Evolutionary conservation across 805 yeast genomes (phyloP).

Genomic region (Spencermartinsiella europaea): DNA sequence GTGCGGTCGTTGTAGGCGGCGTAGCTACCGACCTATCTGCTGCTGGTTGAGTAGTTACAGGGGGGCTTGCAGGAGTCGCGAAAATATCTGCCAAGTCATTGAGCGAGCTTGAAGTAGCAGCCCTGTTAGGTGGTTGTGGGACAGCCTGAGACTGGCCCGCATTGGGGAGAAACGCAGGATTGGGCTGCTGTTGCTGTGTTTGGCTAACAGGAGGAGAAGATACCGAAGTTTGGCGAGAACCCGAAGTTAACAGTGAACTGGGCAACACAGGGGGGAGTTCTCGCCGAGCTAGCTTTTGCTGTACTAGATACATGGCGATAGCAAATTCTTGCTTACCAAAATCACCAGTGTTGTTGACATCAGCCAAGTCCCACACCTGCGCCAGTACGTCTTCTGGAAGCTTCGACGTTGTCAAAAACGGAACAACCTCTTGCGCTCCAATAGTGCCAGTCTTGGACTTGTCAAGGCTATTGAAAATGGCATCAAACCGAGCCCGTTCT

Average conservation of each 20-base stretch:
- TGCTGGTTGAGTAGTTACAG: slow-evolving; percentile 30
- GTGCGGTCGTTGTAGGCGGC: slow-evolving; percentile 25
- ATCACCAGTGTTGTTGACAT: slow-evolving; percentile 77
- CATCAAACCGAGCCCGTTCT: slow-evolving; percentile 72
- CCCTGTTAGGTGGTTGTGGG: slow-evolving; percentile 16
- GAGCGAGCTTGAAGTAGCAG: slow-evolving; percentile 22
- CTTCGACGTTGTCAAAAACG: slow-evolving; percentile 82
- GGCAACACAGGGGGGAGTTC: slow-evolving; percentile 79
- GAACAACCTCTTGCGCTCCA: slow-evolving; percentile 77
- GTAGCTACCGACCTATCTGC: slow-evolving; percentile 17
- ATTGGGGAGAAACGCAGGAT: slow-evolving; percentile 5
- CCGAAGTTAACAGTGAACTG: slow-evolving; percentile 43
- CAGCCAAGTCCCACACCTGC: slow-evolving; percentile 90
- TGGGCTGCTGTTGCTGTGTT: slow-evolving; percentile 13
- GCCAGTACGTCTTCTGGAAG: slow-evolving; percentile 69
- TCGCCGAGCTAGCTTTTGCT: slow-evolving; percentile 72
- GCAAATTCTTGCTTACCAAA: slow-evolving; percentile 81
- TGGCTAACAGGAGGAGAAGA: slow-evolving; percentile 12
- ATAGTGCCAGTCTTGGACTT: slow-evolving; percentile 55
- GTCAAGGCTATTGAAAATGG: slow-evolving; percentile 75
- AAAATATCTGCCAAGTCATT: slow-evolving; percentile 43
- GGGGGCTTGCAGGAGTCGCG: slow-evolving; percentile 34
- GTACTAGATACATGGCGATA: slow-evolving; percentile 89
- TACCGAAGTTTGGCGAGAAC: slow-evolving; percentile 25
- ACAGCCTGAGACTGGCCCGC: not conserved